Conservation (phyloP, 805 yeast genomes). For the Kazachstania bromeliacearum region DNA sequence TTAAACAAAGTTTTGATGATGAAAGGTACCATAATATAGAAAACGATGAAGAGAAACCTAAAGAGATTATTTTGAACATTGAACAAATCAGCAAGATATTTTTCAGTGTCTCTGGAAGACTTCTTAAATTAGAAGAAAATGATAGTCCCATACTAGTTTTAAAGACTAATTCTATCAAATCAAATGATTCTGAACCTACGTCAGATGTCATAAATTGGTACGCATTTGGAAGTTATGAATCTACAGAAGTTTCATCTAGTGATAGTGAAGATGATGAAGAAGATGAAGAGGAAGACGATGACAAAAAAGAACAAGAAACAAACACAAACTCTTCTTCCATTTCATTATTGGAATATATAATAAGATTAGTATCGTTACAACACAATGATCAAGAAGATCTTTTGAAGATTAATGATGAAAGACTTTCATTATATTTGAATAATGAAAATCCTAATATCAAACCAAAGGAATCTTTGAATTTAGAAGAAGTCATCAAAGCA, state of each 20-base stretch:
- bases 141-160: slow-evolving; percentile 58
- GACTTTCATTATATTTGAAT: slow-evolving; percentile 47
- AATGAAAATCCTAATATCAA: slow-evolving; percentile 37
- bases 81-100: slow-evolving; percentile 42
- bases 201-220: slow-evolving; percentile 34
- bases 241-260: slow-evolving; percentile 18
- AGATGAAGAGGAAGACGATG: slow-evolving; percentile 8
- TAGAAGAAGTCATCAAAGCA: slow-evolving; percentile 5
- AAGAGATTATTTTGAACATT: slow-evolving; percentile 30
- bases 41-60: slow-evolving; percentile 34
- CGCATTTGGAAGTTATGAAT: slow-evolving; percentile 39
- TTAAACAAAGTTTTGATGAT: slow-evolving; percentile 56
- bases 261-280: slow-evolving; percentile 22
- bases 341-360: slow-evolving; percentile 53
- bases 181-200: slow-evolving; percentile 14
- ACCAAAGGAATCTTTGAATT: slow-evolving; percentile 2
- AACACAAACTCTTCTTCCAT: slow-evolving; percentile 29
- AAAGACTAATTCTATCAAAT: slow-evolving; percentile 30
- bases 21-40: slow-evolving; percentile 60
- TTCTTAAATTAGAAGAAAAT: slow-evolving; percentile 53
- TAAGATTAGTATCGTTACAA: slow-evolving; percentile 53
- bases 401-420: slow-evolving; percentile 53
- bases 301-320: slow-evolving; percentile 23
- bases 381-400: slow-evolving; percentile 47
- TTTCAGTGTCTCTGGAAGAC: slow-evolving; percentile 60